Percentiles rank a stretch among this genome's conserved stretches.
Conservation (phyloP, 2,329 filamentous ascomycete species). For the Catunica adiposa region DNA sequence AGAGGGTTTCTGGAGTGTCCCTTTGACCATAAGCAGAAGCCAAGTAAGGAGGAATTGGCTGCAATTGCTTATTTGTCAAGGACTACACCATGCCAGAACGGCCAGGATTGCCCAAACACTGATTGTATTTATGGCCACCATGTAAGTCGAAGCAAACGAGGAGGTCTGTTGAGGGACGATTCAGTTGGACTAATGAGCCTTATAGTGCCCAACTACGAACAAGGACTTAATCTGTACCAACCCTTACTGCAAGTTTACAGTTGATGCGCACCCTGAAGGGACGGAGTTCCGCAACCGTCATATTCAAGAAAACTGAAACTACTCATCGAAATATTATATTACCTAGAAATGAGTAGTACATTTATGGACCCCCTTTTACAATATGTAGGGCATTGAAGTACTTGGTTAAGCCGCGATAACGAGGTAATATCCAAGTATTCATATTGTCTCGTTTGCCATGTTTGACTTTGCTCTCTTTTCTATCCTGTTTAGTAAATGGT, state of each 20-base stretch:
- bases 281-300: neutral
- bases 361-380: too few species aligned
- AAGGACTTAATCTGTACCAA: constrained; percentile 30
- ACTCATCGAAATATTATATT: too few species aligned
- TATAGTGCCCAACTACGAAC: constrained; percentile 36
- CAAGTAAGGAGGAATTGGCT: constrained; percentile 35
- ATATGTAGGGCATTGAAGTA: too few species aligned
- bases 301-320: neutral
- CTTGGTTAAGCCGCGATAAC: too few species aligned
- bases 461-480: too few species aligned
- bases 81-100: constrained; percentile 39
- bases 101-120: constrained; percentile 40
- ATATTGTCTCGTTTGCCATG: too few species aligned
- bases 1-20: constrained; percentile 34
- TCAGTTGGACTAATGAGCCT: constrained; percentile 8
- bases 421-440: too few species aligned
- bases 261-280: constrained; percentile 4
- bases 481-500: too few species aligned
- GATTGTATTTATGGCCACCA: constrained; percentile 49
- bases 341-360: too few species aligned
- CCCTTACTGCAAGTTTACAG: constrained; percentile 4
- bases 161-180: neutral
- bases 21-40: constrained; percentile 40
- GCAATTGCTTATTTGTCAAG: constrained; percentile 40
- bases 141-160: constrained; percentile 25